A percentile compares a stretch with the other conserved stretches of the same genome.
These are phyloP conservation scores for Debaryomyces singareniensis DNA, from an alignment of 1,139 yeast genomes.

Conservation along the genomic window DNA sequence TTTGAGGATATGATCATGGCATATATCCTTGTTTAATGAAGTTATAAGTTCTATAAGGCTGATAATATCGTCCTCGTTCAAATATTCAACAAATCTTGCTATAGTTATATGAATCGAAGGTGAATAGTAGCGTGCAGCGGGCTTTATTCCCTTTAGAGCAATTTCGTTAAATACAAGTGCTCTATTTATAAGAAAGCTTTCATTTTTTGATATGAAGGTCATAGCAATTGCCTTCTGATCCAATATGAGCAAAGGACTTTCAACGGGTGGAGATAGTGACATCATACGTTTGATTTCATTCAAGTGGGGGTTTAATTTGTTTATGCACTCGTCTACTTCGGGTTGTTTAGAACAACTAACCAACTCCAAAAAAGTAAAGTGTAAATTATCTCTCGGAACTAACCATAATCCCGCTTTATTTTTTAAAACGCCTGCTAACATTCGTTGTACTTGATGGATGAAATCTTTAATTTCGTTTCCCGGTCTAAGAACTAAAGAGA, in stretches of 20 bases:
- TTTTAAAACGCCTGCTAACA: background rate
- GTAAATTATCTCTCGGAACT: background rate
- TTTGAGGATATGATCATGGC: too few relatives aligned
- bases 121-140: background rate
- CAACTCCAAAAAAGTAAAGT: background rate
- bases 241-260: background rate
- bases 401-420: background rate
- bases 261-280: background rate
- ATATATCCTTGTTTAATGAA: too few relatives aligned
- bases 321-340: background rate
- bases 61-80: background rate
- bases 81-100: background rate
- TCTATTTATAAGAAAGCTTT: background rate
- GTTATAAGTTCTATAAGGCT: too few relatives aligned
- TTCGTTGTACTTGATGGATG: background rate
- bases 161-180: background rate
- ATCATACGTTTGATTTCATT: background rate
- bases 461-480: background rate
- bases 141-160: background rate
- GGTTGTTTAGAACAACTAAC: background rate
- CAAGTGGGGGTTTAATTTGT: background rate
- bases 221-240: background rate
- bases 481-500: constrained; percentile 1
- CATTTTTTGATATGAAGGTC: background rate
- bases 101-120: background rate